A percentile compares a stretch with the other conserved stretches of the same genome.
Evolutionary conservation across 306 rosid genomes (phyloP).

Genomic region (Vigna mungo): DNA sequence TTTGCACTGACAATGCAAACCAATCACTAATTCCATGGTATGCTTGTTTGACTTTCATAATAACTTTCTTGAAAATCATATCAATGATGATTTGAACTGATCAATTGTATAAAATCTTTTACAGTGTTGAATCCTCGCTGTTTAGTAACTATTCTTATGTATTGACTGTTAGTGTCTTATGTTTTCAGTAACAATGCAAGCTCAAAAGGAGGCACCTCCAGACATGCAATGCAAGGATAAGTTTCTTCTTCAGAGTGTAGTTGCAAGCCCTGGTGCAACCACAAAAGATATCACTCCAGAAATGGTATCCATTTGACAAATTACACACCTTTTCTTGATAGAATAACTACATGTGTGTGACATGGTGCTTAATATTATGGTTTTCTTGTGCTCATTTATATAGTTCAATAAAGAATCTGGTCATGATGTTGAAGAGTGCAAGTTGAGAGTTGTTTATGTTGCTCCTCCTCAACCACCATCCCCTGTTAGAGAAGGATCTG

Average conservation of each 20-base stretch:
- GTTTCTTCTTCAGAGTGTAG: conserved; percentile 86
- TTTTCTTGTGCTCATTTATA: conserved; percentile 35
- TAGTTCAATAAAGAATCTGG: conserved; percentile 86
- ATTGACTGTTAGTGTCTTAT: conserved; percentile 19
- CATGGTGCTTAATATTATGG: conserved; percentile 20
- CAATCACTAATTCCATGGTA: background rate
- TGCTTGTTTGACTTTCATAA: background rate
- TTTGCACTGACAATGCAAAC: background rate
- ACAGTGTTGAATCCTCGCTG: background rate
- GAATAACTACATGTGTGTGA: background rate
- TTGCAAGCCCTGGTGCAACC: conserved; percentile 62
- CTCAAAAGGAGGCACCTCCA: conserved; percentile 78
- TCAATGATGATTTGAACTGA: background rate
- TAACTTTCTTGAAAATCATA: background rate
- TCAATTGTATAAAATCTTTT: background rate
- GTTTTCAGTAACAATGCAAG: conserved; percentile 88
- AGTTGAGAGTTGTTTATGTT: conserved; percentile 83
- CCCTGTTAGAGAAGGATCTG: conserved; percentile 88
- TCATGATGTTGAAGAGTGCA: conserved; percentile 76
- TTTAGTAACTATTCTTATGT: background rate
- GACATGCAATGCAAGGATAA: conserved; percentile 96
- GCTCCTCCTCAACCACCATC: conserved; percentile 86
- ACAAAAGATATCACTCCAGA: conserved; percentile 72
- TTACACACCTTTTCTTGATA: background rate
- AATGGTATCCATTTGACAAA: conserved; percentile 58